Percentiles rank a stretch among this genome's conserved stretches.
Conservation (phyloP, 2,329 filamentous ascomycete genomes). For the Calonectria crousiana region DNA sequence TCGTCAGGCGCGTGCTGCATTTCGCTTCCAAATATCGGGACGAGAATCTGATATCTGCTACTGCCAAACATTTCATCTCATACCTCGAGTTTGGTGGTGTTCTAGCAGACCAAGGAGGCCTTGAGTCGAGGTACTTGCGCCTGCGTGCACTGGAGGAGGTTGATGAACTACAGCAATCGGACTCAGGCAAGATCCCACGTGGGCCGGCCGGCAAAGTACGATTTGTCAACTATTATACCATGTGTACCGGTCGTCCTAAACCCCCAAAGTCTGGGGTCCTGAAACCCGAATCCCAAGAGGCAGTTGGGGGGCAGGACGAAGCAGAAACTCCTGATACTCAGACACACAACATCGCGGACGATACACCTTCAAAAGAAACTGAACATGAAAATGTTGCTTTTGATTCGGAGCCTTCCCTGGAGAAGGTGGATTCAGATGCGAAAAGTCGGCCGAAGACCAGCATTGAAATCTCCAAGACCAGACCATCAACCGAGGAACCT, state of each 20-base stretch:
- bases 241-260: slow-evolving; percentile 81
- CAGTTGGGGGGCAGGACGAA: slow-evolving; percentile 7
- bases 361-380: not conserved
- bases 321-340: slow-evolving; percentile 8
- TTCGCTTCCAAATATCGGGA: slow-evolving; percentile 85
- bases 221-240: slow-evolving; percentile 92
- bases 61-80: slow-evolving; percentile 79
- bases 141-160: slow-evolving; percentile 80
- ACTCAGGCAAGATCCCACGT: slow-evolving; percentile 28
- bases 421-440: slow-evolving; percentile 9
- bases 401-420: slow-evolving; percentile 16
- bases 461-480: slow-evolving; percentile 28
- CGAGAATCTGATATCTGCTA: slow-evolving; percentile 77
- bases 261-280: slow-evolving; percentile 33
- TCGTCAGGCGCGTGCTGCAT: slow-evolving; percentile 76
- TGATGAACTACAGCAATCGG: slow-evolving; percentile 61
- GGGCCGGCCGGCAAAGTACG: slow-evolving; percentile 67
- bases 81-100: slow-evolving; percentile 87
- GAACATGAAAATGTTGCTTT: not conserved
- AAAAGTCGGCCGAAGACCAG: slow-evolving; percentile 4
- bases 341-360: not conserved
- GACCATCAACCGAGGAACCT: slow-evolving; percentile 37
- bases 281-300: slow-evolving; percentile 5
- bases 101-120: slow-evolving; percentile 79
- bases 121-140: slow-evolving; percentile 77